Evolutionary conservation across 192 early-diverging fungal genomes (phyloP).

Genomic region (Coemansia sp.): DNA sequence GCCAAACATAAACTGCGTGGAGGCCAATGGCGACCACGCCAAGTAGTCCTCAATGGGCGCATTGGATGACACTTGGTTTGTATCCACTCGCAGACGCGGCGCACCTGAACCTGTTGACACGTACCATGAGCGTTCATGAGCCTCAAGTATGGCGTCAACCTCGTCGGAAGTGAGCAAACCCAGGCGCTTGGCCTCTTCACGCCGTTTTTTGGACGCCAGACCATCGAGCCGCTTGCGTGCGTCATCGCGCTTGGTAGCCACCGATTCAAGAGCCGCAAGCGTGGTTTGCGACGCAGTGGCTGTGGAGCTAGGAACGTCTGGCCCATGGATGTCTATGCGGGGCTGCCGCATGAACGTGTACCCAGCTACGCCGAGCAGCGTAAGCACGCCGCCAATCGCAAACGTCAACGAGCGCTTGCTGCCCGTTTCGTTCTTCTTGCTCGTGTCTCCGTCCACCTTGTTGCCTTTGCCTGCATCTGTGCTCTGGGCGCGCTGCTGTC

Average conservation of each 20-base stretch:
- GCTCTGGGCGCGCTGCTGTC: slow-evolving; percentile 1
- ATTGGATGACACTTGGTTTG: slow-evolving; percentile 53
- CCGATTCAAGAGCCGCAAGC: slow-evolving; percentile 32
- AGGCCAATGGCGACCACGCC: slow-evolving; percentile 19
- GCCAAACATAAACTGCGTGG: slow-evolving; percentile 33
- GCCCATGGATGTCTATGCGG: not conserved
- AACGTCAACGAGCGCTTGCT: slow-evolving; percentile 43
- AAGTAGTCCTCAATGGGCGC: slow-evolving; percentile 52
- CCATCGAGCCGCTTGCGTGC: slow-evolving; percentile 31
- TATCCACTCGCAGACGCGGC: slow-evolving; percentile 31
- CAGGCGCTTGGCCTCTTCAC: slow-evolving; percentile 21
- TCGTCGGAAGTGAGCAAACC: slow-evolving; percentile 35
- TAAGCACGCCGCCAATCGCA: slow-evolving; percentile 42
- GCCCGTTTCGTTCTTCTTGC: slow-evolving; percentile 3
- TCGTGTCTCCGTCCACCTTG: too few relatives aligned
- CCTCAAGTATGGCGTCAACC: slow-evolving; percentile 37
- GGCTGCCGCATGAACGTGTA: slow-evolving; percentile 40
- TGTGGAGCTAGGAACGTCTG: not conserved
- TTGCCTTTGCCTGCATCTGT: not conserved
- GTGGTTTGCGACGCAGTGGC: not conserved
- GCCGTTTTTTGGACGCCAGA: slow-evolving; percentile 14
- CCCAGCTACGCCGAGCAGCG: slow-evolving; percentile 33
- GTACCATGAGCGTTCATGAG: slow-evolving; percentile 38
- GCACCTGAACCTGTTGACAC: not conserved
- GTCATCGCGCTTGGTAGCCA: slow-evolving; percentile 26